Conservation (phyloP, 2,329 filamentous ascomycete species). For the Aureobasidium sp. region DNA sequence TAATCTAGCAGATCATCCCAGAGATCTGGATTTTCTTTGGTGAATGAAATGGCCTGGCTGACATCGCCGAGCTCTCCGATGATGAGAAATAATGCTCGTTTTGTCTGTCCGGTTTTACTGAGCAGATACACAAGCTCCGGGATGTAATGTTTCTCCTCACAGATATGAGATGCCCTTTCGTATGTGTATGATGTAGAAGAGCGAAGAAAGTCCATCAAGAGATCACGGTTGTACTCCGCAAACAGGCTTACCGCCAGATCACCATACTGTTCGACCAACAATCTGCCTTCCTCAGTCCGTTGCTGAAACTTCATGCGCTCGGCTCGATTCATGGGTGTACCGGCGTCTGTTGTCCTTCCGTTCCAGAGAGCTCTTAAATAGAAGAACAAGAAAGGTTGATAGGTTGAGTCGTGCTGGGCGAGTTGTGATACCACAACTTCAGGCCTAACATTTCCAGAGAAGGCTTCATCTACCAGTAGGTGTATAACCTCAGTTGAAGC, state of each 20-base stretch:
- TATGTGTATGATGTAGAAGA: slow-evolving; percentile 78
- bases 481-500: slow-evolving; percentile 76
- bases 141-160: slow-evolving; percentile 72
- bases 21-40: slow-evolving; percentile 83
- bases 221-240: slow-evolving; percentile 67
- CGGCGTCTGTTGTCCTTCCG: slow-evolving; percentile 54
- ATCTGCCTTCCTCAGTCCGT: slow-evolving; percentile 48
- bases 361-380: slow-evolving; percentile 84
- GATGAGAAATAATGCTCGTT: slow-evolving; percentile 84
- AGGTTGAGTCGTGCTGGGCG: slow-evolving; percentile 49
- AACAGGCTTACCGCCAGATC: slow-evolving; percentile 84
- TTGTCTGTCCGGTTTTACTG: slow-evolving; percentile 90
- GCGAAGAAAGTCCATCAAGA: slow-evolving; percentile 83
- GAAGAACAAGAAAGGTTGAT: slow-evolving; percentile 78
- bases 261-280: slow-evolving; percentile 73
- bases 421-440: slow-evolving; percentile 73
- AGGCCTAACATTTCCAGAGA: slow-evolving; percentile 76
- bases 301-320: slow-evolving; percentile 24
- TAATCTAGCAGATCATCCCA: slow-evolving; percentile 95
- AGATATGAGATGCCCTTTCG: slow-evolving; percentile 68
- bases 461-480: slow-evolving; percentile 82
- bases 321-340: slow-evolving; percentile 23
- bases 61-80: slow-evolving; percentile 90
- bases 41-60: slow-evolving; percentile 85
- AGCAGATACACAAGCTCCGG: slow-evolving; percentile 93